Evolutionary conservation across 305 asterid genomes (phyloP), one percentile per base, ranked within the genome.

Genomic region (Fraxinus ornus): DNA sequence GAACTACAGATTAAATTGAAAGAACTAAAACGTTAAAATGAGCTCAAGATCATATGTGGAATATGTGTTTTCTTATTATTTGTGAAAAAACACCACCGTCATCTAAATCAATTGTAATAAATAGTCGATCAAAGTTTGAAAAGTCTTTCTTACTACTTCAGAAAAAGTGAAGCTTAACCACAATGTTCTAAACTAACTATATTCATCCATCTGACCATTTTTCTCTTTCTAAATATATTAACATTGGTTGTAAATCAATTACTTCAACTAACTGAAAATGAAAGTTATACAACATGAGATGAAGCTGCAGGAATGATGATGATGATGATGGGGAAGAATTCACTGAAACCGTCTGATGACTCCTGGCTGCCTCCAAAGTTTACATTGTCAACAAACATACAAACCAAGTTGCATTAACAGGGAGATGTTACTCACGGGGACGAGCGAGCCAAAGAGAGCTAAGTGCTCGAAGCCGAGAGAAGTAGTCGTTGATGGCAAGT

Each of bases 371-470:
- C 75, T 68, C 37, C 75, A 4, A 68, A 13, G 75, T 28, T 4
- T 30, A 68, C 75, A 66, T 9, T 26, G 74, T 66, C 30, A 64
- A 64, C 73, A 64, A 24, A 64, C 73, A 64, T 7, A 64, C 73
- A 24, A 64, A 64, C 17, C 73, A 24, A 64, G 73, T 64, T 64
- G 73, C 73, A 64, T 26, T 64, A 26, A 68, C 10, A 1, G 30
- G n/a, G 32, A 49, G 32, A 49, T 72, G 55, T 85, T 80, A 91
- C 76, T 91, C 94, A 28, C 92, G 85, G 32, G 94, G 94, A 4
- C 94, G 93, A 1, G 94, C 93, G 2, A 91, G 92, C 94, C 94
- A 91, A 0, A 91, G 91, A 6, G 93, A 90, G 85, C 94, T 90
- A 2, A 91, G 91, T 70, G 94, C 94, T 79, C 93, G 89, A 60